phyloP scores from a whole-genome alignment of 192 early-diverging fungal genomes.

The Chytriomyces hyalinus region DNA sequence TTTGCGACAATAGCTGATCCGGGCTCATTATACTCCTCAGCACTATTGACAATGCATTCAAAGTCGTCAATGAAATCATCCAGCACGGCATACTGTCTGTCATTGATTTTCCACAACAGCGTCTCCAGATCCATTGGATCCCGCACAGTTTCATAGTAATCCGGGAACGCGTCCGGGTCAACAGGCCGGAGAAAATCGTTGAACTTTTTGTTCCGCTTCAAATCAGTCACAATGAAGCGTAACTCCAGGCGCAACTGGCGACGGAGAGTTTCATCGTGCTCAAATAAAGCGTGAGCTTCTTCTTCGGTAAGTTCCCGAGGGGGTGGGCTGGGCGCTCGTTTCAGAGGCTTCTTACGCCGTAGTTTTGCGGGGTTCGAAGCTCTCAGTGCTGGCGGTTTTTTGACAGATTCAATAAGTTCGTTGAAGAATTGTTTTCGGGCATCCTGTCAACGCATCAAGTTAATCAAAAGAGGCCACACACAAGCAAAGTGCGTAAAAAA shows the following conservation, averaged over 20 bases:
- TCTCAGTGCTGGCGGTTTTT: slow-evolving; percentile 41
- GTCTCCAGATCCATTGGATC: slow-evolving; percentile 61
- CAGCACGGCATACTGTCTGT: slow-evolving; percentile 41
- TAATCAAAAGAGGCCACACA: neutral
- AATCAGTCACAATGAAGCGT: slow-evolving; percentile 59
- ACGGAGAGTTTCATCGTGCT: slow-evolving; percentile 58
- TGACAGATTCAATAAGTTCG: slow-evolving; percentile 43
- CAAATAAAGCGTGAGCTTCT: slow-evolving; percentile 53
- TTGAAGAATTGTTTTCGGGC: slow-evolving; percentile 41
- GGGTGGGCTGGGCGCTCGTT: slow-evolving; percentile 56
- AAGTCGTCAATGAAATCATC: slow-evolving; percentile 52
- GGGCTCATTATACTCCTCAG: slow-evolving; percentile 32
- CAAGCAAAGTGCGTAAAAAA: neutral
- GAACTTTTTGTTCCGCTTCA: slow-evolving; percentile 52
- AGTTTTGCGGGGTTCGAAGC: slow-evolving; percentile 11
- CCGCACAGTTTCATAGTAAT: slow-evolving; percentile 52
- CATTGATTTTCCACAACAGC: slow-evolving; percentile 52
- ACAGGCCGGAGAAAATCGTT: slow-evolving; percentile 53
- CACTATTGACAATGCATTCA: slow-evolving; percentile 42
- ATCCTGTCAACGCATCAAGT: slow-evolving; percentile 16
- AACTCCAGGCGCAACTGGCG: slow-evolving; percentile 62
- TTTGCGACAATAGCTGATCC: slow-evolving; percentile 25
- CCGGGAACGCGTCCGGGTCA: slow-evolving; percentile 48
- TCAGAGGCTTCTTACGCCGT: slow-evolving; percentile 31
- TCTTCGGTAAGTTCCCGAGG: slow-evolving; percentile 55